Evolutionary conservation across 768 basidiomycete genomes (phyloP), one percentile per base, ranked within the genome.

Genomic region (Lactarius psammicola): DNA sequence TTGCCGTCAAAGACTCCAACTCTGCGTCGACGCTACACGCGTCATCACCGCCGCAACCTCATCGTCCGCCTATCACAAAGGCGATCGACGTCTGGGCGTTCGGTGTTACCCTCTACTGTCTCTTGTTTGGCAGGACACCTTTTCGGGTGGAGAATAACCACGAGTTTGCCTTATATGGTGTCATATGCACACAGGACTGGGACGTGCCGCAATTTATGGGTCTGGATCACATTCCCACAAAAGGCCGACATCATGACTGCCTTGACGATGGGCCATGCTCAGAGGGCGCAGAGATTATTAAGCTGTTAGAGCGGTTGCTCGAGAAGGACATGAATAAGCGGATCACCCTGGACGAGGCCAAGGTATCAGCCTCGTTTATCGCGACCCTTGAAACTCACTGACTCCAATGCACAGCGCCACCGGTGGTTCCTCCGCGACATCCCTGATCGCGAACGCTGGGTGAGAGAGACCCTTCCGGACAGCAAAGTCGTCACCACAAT

Each of bases 61-160:
- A 72, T 64, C 73, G 64, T 59, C 85, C 82, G 6, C 82, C 84
- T 3, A 89, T 97, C 59, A 94, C 94, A 46, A 94, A 95, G 75
- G 88, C 94, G 4, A 96, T 98, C 74, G 97, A 99, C 73, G 85
- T 99, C 38, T 99, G 97, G 97, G 96, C 97, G 0, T 83, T 99
- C 2, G 97, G 97, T 28, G 90, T 98, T 34, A 99, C 97, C 2
- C 80, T 98, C 5, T 98, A 94, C 77, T 96, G 95, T 74, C 84
- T 98, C 55, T 82, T 98, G 2, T 98, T 96, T 69, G 97, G 94
- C 11, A 80, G 79, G 63, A 85, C 89, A 1, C 96, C 96, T 1
- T 98, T 95, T 76, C 78, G 80, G 34, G 83, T 83, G 1, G 75
- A 78, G n/a, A 77, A 74, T 58, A 71, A 70, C 33, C 84, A 80